phyloP scores from a whole-genome alignment of 2,329 filamentous ascomycete genomes.

The Talaromyces rugulosus region DNA sequence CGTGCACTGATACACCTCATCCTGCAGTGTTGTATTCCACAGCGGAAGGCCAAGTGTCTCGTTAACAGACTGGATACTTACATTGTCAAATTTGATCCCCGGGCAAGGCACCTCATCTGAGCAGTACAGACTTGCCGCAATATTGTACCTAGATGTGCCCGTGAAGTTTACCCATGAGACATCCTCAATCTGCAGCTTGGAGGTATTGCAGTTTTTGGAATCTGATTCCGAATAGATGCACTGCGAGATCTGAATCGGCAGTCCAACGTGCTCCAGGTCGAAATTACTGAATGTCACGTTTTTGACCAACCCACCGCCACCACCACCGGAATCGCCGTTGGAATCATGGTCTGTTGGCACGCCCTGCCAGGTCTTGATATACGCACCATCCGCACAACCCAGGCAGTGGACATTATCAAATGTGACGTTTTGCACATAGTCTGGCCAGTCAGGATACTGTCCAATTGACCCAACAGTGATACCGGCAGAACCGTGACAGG shows the following conservation, averaged over 20 bases:
- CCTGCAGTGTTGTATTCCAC: slow-evolving; percentile 15
- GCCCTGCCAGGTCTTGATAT: slow-evolving; percentile 26
- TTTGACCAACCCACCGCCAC: slow-evolving; percentile 20
- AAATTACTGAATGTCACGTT: slow-evolving; percentile 22
- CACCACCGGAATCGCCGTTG: slow-evolving; percentile 20
- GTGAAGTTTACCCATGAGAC: slow-evolving; percentile 49
- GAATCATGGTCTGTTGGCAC: slow-evolving; percentile 14
- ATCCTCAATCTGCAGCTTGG: slow-evolving; percentile 41
- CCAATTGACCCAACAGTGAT: slow-evolving; percentile 39
- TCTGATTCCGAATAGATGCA: slow-evolving; percentile 19
- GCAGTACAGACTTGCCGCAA: slow-evolving; percentile 47
- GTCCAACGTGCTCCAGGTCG: slow-evolving; percentile 18
- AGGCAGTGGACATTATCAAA: slow-evolving; percentile 27
- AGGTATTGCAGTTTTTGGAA: slow-evolving; percentile 4
- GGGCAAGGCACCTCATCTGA: slow-evolving; percentile 41
- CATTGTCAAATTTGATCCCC: slow-evolving; percentile 43
- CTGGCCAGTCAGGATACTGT: slow-evolving; percentile 31
- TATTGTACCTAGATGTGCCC: slow-evolving; percentile 48
- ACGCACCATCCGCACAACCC: slow-evolving; percentile 19
- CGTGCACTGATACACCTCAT: slow-evolving; percentile 41
- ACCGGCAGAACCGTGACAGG: slow-evolving; percentile 34
- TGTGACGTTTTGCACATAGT: slow-evolving; percentile 35
- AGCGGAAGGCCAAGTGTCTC: slow-evolving; percentile 29
- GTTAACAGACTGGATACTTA: slow-evolving; percentile 43
- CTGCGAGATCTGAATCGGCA: slow-evolving; percentile 24